Percentiles rank a stretch among this genome's conserved stretches.
These are phyloP conservation scores for Albatrellus sp. DNA, from an alignment of 1,284 basidiomycete genomes.

Conservation along the genomic window DNA sequence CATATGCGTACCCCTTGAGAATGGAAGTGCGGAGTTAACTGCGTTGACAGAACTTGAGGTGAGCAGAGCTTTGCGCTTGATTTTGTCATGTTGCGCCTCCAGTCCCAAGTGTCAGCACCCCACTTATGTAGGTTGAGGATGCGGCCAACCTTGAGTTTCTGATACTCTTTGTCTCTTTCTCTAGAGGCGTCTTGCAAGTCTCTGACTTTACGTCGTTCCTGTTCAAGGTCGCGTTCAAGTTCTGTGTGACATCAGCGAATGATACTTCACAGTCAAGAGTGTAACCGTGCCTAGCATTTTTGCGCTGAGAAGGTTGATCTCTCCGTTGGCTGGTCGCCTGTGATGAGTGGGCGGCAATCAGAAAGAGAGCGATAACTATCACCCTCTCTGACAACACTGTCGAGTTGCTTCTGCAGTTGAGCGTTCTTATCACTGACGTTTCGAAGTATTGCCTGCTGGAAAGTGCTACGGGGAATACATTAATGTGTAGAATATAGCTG, in stretches of 20 bases:
- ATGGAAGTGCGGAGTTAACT: background rate
- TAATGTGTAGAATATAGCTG: too few relatives aligned
- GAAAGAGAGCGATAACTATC: background rate
- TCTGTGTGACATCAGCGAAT: constrained; percentile 27
- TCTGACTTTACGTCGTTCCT: constrained; percentile 59
- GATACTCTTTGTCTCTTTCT: constrained; percentile 76
- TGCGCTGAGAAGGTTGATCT: constrained; percentile 56
- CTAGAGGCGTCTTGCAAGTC: constrained; percentile 62
- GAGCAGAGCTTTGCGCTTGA: constrained; percentile 67
- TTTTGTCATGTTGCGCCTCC: constrained; percentile 58
- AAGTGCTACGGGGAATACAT: constrained; percentile 35
- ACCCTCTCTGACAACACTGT: constrained; percentile 74
- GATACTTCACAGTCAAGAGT: background rate
- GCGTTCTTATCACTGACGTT: constrained; percentile 71
- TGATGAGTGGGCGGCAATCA: background rate
- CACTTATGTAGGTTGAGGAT: background rate
- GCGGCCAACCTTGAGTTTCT: constrained; percentile 59
- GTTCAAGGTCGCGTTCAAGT: constrained; percentile 64
- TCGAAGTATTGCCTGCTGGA: constrained; percentile 68
- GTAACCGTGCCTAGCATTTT: constrained; percentile 43
- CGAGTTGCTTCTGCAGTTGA: constrained; percentile 69
- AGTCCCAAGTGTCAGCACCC: background rate
- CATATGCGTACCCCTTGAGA: background rate
- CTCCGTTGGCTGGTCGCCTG: constrained; percentile 50
- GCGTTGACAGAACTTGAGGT: constrained; percentile 2